phyloP scores from a whole-genome alignment of 2,329 filamentous ascomycete species.

The Meredithiella fracta region DNA sequence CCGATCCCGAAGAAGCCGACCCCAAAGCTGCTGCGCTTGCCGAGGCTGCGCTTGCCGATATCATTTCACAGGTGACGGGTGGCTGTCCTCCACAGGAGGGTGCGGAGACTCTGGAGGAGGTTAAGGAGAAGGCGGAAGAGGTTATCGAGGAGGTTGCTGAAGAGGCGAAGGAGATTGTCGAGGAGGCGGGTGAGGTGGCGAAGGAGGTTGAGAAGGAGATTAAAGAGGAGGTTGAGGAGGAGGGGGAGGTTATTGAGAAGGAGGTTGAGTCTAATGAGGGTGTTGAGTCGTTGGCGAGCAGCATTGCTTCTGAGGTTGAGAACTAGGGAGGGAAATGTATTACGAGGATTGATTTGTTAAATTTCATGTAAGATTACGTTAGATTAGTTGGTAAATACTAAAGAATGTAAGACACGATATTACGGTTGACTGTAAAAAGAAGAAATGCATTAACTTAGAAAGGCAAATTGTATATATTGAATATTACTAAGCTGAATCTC shows the following conservation, averaged over 20 bases:
- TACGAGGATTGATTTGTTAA: not conserved
- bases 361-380: not conserved
- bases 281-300: slow-evolving; percentile 5
- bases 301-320: not conserved
- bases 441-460: no score
- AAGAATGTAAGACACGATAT: no score
- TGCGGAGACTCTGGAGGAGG: not conserved
- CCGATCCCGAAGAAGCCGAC: slow-evolving; percentile 13
- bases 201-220: slow-evolving; percentile 2
- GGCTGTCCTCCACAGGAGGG: not conserved
- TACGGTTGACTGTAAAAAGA: no score
- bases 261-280: not conserved
- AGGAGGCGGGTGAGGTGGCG: not conserved
- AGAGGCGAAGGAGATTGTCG: not conserved
- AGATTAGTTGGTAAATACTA: not conserved
- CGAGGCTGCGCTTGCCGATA: slow-evolving; percentile 5
- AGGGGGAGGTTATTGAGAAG: slow-evolving; percentile 2
- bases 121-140: slow-evolving; percentile 2
- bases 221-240: not conserved
- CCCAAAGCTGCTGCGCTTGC: not conserved
- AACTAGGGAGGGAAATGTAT: not conserved
- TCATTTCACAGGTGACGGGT: not conserved
- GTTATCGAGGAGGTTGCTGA: not conserved
- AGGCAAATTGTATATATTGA: no score
- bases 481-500: no score